Evolutionary conservation across 345 rosid genomes (phyloP), one percentile per base, ranked within the genome.

Genomic region (Salix caprea): DNA sequence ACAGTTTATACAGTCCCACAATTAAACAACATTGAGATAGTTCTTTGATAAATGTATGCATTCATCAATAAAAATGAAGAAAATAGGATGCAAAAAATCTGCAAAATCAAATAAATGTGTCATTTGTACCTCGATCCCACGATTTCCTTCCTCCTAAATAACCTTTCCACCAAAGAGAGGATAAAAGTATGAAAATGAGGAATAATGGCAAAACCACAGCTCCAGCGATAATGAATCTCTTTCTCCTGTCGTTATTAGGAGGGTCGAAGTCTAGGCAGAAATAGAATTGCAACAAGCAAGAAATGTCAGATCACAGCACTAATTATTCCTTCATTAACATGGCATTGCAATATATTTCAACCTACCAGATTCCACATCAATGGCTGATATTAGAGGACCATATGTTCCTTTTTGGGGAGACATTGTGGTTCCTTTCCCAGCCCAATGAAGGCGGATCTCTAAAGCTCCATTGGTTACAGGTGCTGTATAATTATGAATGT

Each of bases 371-470:
- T 23, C 64, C 19, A 77, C 70, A 74, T 75, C 78, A 28, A 82
- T 74, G 40, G 76, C 71, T 10, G 81, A 82, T 74, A 82, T 71
- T 4, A 82, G 21, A 58, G 74, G 81, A 7, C 84, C 81, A 44
- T 77, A 82, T 70, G 42, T 67, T 28, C 84, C 79, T 32, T 66
- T 37, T 2, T 9, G 0, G 21, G 79, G 81, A 26, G 78, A 70
- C 15, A n/a, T 32, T 24, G 76, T 77, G 28, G 81, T 82, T 37
- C 84, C 84, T 74, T 74, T 82, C 12, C 79, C 78, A 40, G 81
- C 78, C 70, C 70, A 80, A 66, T 75, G 72, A 30, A 71, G 67
- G 6, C 79, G 62, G 65, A 69, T 71, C 79, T 80, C 76, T 69
- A 80, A 56, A 10, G 58, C 67, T 71, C 72, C 75, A 42, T 75